phyloP scores from a whole-genome alignment of 1,284 basidiomycete species.

The Naganishia sp. region DNA sequence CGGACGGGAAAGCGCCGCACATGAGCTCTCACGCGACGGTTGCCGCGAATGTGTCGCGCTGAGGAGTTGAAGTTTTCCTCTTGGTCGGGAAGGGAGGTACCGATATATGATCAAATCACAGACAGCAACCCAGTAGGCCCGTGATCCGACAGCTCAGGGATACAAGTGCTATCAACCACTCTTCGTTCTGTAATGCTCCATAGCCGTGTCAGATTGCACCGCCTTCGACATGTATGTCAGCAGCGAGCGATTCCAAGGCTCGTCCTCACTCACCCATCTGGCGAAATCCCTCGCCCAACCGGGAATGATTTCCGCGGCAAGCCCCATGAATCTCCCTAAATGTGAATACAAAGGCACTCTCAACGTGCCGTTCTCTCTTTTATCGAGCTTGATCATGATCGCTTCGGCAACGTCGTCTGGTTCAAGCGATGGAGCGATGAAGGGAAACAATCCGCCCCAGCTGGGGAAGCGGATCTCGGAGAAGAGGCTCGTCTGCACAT shows the following conservation, averaged over 20 bases:
- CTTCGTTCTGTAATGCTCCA: slow-evolving; percentile 9
- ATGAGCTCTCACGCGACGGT: no score
- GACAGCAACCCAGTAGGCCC: no score
- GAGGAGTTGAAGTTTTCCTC: no score
- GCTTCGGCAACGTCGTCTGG: slow-evolving; percentile 74
- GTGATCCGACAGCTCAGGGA: no score
- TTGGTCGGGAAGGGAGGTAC: no score
- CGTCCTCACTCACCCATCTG: slow-evolving; percentile 43
- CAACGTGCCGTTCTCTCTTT: slow-evolving; percentile 69
- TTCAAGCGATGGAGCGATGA: slow-evolving; percentile 71
- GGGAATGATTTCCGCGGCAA: slow-evolving; percentile 44
- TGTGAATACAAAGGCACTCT: slow-evolving; percentile 61
- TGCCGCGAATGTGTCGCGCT: no score
- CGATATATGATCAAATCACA: no score
- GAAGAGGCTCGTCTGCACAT: slow-evolving; percentile 74
- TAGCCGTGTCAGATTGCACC: slow-evolving; percentile 7
- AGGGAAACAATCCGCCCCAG: slow-evolving; percentile 60
- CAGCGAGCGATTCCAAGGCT: neutral
- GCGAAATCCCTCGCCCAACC: slow-evolving; percentile 42
- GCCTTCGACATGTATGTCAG: neutral
- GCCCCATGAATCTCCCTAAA: slow-evolving; percentile 40
- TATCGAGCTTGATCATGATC: slow-evolving; percentile 76
- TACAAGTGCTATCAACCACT: no score
- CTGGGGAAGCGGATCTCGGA: slow-evolving; percentile 60
- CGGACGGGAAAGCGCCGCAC: no score